These are phyloP conservation scores for Diaporthe helianthi DNA, from an alignment of 2,329 filamentous ascomycete genomes.

Conservation along the genomic window DNA sequence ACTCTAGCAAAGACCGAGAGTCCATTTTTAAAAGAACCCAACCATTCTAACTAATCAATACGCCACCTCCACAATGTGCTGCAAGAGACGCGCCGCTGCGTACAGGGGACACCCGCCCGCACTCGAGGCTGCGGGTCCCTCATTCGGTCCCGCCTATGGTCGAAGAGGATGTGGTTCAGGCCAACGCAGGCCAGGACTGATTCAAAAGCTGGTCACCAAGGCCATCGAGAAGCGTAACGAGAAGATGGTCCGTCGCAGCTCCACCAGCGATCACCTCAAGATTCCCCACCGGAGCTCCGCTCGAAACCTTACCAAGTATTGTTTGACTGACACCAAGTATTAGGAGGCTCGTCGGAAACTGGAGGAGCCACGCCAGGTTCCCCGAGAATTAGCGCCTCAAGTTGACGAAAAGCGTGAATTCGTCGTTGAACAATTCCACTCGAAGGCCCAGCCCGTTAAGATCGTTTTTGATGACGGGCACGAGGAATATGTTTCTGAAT, in stretches of 20 bases:
- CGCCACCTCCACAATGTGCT: constrained; percentile 5
- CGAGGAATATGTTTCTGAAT: not conserved
- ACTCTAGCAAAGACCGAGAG: not conserved
- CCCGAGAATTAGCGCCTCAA: not conserved
- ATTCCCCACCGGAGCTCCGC: not conserved
- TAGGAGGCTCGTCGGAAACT: not conserved
- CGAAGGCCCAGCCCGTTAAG: not conserved
- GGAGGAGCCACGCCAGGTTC: not conserved
- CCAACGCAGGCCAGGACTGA: not conserved
- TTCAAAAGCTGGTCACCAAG: constrained; percentile 19
- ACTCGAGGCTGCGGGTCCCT: not conserved
- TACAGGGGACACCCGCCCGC: not conserved
- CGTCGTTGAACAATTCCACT: not conserved
- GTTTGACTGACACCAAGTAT: not conserved
- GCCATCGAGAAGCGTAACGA: not conserved
- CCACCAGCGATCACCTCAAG: no score
- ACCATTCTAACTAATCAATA: no score
- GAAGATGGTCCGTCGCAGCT: not conserved
- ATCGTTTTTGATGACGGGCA: constrained; percentile 1
- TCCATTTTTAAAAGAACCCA: no score
- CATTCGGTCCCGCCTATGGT: not conserved
- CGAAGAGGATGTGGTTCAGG: constrained; percentile 1
- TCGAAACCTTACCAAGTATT: no score
- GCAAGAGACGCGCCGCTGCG: constrained; percentile 18
- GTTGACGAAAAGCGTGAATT: not conserved